Evolutionary conservation across 495 filamentous ascomycete genomes (phyloP).

Genomic region (Neurospora hispaniola): DNA sequence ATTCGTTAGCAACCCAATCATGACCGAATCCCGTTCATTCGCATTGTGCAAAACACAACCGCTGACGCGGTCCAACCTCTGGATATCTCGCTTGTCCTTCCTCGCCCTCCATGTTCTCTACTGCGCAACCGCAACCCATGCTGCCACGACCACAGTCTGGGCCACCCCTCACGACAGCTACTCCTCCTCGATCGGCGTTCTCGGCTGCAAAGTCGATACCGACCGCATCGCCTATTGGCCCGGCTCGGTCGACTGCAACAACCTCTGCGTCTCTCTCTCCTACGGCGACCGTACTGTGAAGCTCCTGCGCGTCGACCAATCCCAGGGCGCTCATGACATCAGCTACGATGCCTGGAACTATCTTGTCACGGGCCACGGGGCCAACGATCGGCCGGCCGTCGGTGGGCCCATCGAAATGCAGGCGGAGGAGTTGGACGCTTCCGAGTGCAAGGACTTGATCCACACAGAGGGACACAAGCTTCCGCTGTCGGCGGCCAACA

Average conservation of each 20-base stretch:
- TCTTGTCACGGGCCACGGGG: conserved; percentile 33
- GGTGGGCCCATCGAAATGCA: conserved; percentile 35
- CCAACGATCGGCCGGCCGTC: conserved; percentile 30
- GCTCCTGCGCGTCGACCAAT: conserved; percentile 37
- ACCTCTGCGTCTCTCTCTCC: conserved; percentile 33
- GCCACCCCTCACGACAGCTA: conserved; percentile 41
- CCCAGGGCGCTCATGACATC: conserved; percentile 36
- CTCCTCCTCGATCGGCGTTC: conserved; percentile 38
- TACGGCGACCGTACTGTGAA: conserved; percentile 32
- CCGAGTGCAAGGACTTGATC: conserved; percentile 28
- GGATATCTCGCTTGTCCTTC: background rate
- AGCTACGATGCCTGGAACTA: conserved; percentile 44
- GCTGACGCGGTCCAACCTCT: background rate
- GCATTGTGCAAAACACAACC: background rate
- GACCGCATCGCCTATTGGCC: conserved; percentile 42
- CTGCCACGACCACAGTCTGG: conserved; percentile 30
- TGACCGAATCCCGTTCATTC: background rate
- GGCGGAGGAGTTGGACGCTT: conserved; percentile 25
- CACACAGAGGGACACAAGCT: conserved; percentile 32
- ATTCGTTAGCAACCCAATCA: background rate
- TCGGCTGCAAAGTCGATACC: conserved; percentile 40
- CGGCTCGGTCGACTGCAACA: conserved; percentile 34
- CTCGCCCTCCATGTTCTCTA: conserved; percentile 1
- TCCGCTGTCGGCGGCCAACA: conserved; percentile 39
- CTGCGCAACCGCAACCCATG: conserved; percentile 16